A percentile compares a stretch with the other conserved stretches of the same genome.
phyloP scores from a whole-genome alignment of 75 land plant species.

The Selaginella moellendorffii region DNA sequence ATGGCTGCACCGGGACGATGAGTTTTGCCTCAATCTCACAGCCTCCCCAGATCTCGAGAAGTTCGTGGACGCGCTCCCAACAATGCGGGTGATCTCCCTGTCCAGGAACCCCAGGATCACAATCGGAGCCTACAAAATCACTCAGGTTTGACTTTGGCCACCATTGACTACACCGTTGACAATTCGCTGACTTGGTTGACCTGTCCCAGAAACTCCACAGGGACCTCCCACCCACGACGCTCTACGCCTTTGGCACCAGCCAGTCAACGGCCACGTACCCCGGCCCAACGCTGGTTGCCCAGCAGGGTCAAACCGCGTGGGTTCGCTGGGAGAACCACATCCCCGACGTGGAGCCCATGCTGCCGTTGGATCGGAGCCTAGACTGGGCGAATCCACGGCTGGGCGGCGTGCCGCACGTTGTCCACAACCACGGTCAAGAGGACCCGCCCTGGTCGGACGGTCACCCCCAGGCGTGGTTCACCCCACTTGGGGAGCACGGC shows the following conservation, averaged over 20 bases:
- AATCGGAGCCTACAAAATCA: neutral
- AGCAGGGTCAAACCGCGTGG: neutral
- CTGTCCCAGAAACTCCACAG: neutral
- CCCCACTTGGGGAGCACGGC: neutral
- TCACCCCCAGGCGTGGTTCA: slow-evolving; percentile 14
- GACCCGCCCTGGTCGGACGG: slow-evolving; percentile 3
- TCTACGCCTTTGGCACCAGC: slow-evolving; percentile 4
- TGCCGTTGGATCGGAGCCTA: slow-evolving; percentile 7
- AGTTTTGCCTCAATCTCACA: neutral
- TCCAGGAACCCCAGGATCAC: neutral
- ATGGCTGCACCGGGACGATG: no score
- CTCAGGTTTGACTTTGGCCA: neutral
- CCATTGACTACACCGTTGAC: neutral
- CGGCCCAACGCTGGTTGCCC: slow-evolving; percentile 7
- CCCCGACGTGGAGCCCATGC: slow-evolving; percentile 5
- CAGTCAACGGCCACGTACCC: slow-evolving; percentile 10
- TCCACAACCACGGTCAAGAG: slow-evolving; percentile 12
- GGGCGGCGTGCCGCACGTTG: slow-evolving; percentile 11
- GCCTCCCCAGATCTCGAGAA: neutral
- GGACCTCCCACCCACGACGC: neutral
- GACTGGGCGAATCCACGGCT: slow-evolving; percentile 11
- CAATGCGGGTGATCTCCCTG: neutral
- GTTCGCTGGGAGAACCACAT: slow-evolving; percentile 22
- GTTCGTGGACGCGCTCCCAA: neutral
- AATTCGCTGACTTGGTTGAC: neutral